Evolutionary conservation across 148 eudicot species (phyloP), one percentile per base, ranked within the genome.

Genomic region (Silene uniflora): DNA sequence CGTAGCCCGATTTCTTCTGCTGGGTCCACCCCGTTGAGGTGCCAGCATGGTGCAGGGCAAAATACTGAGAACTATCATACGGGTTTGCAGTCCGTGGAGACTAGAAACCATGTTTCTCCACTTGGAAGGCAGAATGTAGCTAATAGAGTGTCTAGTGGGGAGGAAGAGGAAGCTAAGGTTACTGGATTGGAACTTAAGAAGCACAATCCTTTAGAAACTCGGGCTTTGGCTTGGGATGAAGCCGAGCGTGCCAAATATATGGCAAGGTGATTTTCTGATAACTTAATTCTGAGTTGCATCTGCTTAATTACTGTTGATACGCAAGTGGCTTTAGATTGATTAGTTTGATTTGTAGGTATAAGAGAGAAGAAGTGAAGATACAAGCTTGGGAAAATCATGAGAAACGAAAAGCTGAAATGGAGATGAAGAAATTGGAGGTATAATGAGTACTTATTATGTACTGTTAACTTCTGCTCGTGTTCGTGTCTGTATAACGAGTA

Each of bases 301-400:
- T 23, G 32, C 29, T 23, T 12, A 62, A 12, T 10, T 39, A 39
- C 44, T 39, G 64, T 61, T 24, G 23, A 10, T 61, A 61, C 29
- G 2, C 6, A 23, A 52, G 0, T 52, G 14, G 29, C 13, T 61
- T 22, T 61, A 18, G 61, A 24, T 29, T 56, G 66, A 19, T 24
- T 17, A 71, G 65, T 59, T 77, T 80, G 52, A 58, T 73, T 16
- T 63, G 35, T 79, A 93, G 98, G 92, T 93, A 76, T 66, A 93
- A 88, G 80, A 87, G 91, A 18, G 98, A 93, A 87, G 98, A 93
- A 80, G 92, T 93, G 85, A 91, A 88, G 88, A 93, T 93, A 73
- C 89, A 91, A 78, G 98, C 98, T 14, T 93, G 98, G 98, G 98
- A 93, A 77, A 93, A 91, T 84, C 98, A 91, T 74, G 90, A 93